Conservation (phyloP, 352 stramenopile species). For the Phytopythium cucurbitacearum region DNA sequence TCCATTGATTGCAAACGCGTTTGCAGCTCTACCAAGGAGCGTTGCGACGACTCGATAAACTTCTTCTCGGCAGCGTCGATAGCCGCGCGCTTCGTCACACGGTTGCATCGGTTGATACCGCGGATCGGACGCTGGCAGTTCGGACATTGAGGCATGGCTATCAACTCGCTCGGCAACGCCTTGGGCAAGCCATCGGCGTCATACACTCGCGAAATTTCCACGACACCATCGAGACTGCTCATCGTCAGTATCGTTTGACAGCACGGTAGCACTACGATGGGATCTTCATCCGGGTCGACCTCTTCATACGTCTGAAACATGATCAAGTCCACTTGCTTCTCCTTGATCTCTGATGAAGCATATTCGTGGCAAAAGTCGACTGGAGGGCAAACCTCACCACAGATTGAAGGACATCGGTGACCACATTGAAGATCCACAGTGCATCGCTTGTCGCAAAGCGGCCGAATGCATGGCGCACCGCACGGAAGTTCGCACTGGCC, state of each 20-base stretch:
- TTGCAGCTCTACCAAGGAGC: slow-evolving; percentile 15
- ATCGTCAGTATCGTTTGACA: slow-evolving; percentile 65
- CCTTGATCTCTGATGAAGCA: slow-evolving; percentile 11
- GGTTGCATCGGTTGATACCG: slow-evolving; percentile 36
- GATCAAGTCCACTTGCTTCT: slow-evolving; percentile 60
- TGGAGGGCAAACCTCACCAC: slow-evolving; percentile 66
- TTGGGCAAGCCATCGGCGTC: slow-evolving; percentile 14
- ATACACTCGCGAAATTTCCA: slow-evolving; percentile 35
- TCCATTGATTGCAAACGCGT: slow-evolving; percentile 14
- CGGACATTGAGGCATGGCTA: slow-evolving; percentile 31
- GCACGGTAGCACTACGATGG: slow-evolving; percentile 65
- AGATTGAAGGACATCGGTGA: slow-evolving; percentile 73
- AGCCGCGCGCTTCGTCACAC: slow-evolving; percentile 32
- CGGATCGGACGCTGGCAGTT: slow-evolving; percentile 41
- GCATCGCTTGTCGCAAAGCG: slow-evolving; percentile 48
- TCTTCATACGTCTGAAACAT: slow-evolving; percentile 52
- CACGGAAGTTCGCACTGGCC: slow-evolving; percentile 54
- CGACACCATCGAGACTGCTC: slow-evolving; percentile 63
- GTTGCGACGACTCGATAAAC: slow-evolving; percentile 31
- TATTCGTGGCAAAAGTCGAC: slow-evolving; percentile 36
- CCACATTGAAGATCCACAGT: slow-evolving; percentile 45
- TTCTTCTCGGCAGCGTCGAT: slow-evolving; percentile 43
- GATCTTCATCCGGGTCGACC: slow-evolving; percentile 55
- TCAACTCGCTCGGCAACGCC: slow-evolving; percentile 17
- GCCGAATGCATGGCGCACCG: slow-evolving; percentile 40